Percentiles rank a stretch among this genome's conserved stretches.
Conservation (phyloP, 2,329 filamentous ascomycete species). For the Penicillium glabrum region DNA sequence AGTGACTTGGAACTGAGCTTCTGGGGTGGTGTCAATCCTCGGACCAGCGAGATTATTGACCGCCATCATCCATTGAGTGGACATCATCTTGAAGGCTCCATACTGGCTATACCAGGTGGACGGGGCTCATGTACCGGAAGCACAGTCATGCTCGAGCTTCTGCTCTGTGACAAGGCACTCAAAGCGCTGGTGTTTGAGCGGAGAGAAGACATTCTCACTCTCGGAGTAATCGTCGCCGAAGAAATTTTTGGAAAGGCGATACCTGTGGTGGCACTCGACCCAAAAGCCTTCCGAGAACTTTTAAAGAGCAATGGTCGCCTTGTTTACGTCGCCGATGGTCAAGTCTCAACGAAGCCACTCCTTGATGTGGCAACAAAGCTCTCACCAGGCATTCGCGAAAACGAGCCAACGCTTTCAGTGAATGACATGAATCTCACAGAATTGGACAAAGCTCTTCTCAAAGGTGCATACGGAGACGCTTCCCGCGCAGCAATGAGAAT, state of each 20-base stretch:
- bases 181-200: constrained; percentile 44
- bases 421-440: constrained; percentile 17
- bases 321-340: constrained; percentile 4
- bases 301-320: not conserved
- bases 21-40: constrained; percentile 46
- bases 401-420: not conserved
- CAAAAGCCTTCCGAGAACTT: not conserved
- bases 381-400: not conserved
- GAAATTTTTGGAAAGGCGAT: constrained; percentile 43
- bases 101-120: constrained; percentile 49
- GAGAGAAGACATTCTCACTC: constrained; percentile 46
- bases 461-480: constrained; percentile 35
- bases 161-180: constrained; percentile 42
- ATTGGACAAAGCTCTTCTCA: constrained; percentile 27
- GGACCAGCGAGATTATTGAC: constrained; percentile 46
- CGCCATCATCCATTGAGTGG: constrained; percentile 45
- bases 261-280: constrained; percentile 37
- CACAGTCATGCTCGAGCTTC: constrained; percentile 45
- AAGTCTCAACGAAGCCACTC: not conserved
- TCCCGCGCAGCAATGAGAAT: constrained; percentile 40
- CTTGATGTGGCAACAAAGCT: not conserved
- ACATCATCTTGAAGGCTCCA: constrained; percentile 25
- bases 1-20: constrained; percentile 42
- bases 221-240: constrained; percentile 47
- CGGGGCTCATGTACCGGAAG: constrained; percentile 51